These are phyloP conservation scores for Tremellales sp. DNA, from an alignment of 1,284 basidiomycete species.

Conservation along the genomic window DNA sequence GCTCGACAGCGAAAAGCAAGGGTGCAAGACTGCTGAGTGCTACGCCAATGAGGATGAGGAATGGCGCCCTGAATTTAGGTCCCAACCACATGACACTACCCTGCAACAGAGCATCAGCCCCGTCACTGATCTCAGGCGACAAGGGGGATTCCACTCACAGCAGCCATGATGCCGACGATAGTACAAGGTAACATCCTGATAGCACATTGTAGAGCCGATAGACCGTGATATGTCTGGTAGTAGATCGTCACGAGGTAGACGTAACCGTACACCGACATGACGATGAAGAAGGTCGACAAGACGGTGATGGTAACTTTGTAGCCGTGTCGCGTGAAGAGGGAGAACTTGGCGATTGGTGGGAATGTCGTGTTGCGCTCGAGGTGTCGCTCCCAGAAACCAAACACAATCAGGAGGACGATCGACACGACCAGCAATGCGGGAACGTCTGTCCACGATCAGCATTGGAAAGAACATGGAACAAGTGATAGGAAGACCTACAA, in stretches of 20 bases:
- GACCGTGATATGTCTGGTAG: conserved; percentile 26
- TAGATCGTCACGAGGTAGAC: conserved; percentile 19
- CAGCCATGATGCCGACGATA: conserved; percentile 28
- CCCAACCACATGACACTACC: conserved; percentile 11
- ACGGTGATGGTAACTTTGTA: conserved; percentile 10
- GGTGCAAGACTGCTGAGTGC: conserved; percentile 18
- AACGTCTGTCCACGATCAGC: conserved; percentile 25
- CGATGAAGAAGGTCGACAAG: conserved; percentile 1
- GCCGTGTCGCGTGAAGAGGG: conserved; percentile 15
- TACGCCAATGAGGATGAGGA: conserved; percentile 24
- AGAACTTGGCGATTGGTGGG: conserved; percentile 24
- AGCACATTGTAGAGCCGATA: conserved; percentile 20
- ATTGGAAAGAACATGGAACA: not conserved
- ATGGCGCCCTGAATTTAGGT: conserved; percentile 23
- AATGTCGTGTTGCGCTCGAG: conserved; percentile 18
- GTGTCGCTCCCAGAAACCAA: conserved; percentile 32
- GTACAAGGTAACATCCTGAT: conserved; percentile 25
- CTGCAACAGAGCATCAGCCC: not conserved
- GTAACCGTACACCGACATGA: conserved; percentile 7
- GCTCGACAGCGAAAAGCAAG: conserved; percentile 31
- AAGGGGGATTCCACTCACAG: not conserved
- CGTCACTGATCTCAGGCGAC: not conserved
- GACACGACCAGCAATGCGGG: conserved; percentile 30
- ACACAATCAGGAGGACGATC: conserved; percentile 29
- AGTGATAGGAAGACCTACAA: conserved; percentile 15